These are phyloP conservation scores for Cutaneotrichosporon daszewskae DNA, from an alignment of 1,284 basidiomycete species.

Conservation along the genomic window DNA sequence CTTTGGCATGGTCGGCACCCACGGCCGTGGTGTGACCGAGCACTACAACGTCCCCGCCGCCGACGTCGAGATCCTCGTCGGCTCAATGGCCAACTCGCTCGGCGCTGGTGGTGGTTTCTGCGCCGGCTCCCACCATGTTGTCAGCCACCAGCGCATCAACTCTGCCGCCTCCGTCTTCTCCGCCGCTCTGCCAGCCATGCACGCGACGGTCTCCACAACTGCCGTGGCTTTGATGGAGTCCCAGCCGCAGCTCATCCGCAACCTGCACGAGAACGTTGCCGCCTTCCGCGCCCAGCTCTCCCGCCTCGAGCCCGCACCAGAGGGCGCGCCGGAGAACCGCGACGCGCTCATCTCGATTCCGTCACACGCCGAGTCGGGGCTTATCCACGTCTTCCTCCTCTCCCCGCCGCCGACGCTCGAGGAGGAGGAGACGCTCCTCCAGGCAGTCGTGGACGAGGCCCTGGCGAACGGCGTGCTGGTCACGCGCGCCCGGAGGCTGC, in stretches of 20 bases:
- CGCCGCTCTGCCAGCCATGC: constrained; percentile 83
- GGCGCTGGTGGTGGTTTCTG: constrained; percentile 90
- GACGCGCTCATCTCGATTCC: constrained; percentile 72
- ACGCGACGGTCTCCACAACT: constrained; percentile 79
- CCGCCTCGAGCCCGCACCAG: constrained; percentile 51
- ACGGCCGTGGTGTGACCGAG: constrained; percentile 91
- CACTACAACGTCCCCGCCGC: constrained; percentile 73
- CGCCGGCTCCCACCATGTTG: constrained; percentile 75
- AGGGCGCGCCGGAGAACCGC: constrained; percentile 21
- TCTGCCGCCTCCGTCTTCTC: constrained; percentile 94
- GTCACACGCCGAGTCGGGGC: constrained; percentile 74
- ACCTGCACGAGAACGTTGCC: constrained; percentile 74
- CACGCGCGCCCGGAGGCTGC: constrained; percentile 71
- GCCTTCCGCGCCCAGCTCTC: constrained; percentile 72
- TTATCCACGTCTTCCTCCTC: constrained; percentile 76
- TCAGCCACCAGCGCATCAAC: constrained; percentile 95
- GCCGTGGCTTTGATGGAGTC: constrained; percentile 71
- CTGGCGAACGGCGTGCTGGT: constrained; percentile 71
- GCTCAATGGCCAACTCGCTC: constrained; percentile 80
- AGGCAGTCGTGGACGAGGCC: constrained; percentile 82
- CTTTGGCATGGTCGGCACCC: constrained; percentile 85
- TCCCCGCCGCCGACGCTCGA: constrained; percentile 53
- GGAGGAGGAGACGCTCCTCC: constrained; percentile 69
- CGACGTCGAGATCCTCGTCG: constrained; percentile 57
- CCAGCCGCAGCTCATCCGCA: constrained; percentile 65